These are phyloP conservation scores for Yueomyces sp. DNA, from an alignment of 805 yeast genomes.

Conservation along the genomic window DNA sequence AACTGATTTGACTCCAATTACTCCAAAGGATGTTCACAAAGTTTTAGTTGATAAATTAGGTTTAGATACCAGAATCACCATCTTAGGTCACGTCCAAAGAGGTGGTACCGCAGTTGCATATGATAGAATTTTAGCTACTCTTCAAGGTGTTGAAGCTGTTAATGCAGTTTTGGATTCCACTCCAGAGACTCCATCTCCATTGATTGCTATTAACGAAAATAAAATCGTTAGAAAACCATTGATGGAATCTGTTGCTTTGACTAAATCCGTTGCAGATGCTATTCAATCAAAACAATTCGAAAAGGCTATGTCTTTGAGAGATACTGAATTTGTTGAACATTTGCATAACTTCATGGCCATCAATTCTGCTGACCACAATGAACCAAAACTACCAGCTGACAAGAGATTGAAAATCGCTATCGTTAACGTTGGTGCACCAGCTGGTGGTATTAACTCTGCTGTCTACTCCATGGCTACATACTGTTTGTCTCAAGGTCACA, in stretches of 20 bases:
- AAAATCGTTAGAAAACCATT: slow-evolving; percentile 54
- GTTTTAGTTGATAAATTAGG: slow-evolving; percentile 54
- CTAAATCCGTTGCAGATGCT: slow-evolving; percentile 61
- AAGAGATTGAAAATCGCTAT: slow-evolving; percentile 53
- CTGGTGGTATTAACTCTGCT: slow-evolving; percentile 70
- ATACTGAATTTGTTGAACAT: slow-evolving; percentile 55
- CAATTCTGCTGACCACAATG: slow-evolving; percentile 54
- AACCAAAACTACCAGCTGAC: slow-evolving; percentile 40
- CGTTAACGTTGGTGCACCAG: slow-evolving; percentile 69
- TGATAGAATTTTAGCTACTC: slow-evolving; percentile 58
- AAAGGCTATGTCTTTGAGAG: slow-evolving; percentile 58
- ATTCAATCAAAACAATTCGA: slow-evolving; percentile 54
- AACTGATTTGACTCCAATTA: slow-evolving; percentile 51
- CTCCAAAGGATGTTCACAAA: slow-evolving; percentile 50
- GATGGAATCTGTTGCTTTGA: slow-evolving; percentile 59
- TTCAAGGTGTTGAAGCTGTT: slow-evolving; percentile 77
- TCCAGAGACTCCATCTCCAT: slow-evolving; percentile 65
- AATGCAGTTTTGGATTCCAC: slow-evolving; percentile 56
- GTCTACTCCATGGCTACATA: slow-evolving; percentile 61
- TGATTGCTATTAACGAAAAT: slow-evolving; percentile 63
- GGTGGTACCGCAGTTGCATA: slow-evolving; percentile 74
- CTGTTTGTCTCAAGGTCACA: slow-evolving; percentile 66
- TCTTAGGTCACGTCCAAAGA: slow-evolving; percentile 70
- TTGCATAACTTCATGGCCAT: slow-evolving; percentile 49
- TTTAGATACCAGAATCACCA: slow-evolving; percentile 65